Evolutionary conservation across 2,329 filamentous ascomycete species (phyloP).

Genomic region (Colletotrichum tropicicola): DNA sequence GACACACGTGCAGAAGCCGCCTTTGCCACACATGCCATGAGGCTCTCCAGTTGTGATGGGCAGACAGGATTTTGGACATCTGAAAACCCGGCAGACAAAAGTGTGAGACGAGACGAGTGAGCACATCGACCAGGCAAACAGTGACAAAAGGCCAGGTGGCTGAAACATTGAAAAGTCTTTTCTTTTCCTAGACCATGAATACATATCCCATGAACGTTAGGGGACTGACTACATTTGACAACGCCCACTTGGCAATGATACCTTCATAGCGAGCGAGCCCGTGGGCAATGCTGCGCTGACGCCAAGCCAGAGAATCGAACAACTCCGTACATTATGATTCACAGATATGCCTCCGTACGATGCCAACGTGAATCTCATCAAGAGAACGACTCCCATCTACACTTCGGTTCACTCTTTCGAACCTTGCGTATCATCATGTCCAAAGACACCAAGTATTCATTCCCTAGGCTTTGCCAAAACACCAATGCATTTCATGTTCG

Average conservation of each 20-base stretch:
- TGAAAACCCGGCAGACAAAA: too few species aligned
- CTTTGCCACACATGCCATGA: too few species aligned
- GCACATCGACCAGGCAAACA: too few species aligned
- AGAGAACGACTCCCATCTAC: conserved; percentile 1
- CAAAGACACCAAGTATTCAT: neutral
- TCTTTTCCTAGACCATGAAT: conserved; percentile 13
- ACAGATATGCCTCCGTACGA: conserved; percentile 20
- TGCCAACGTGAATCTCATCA: conserved; percentile 2
- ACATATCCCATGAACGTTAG: conserved; percentile 14
- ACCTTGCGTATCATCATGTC: neutral
- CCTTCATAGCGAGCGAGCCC: conserved; percentile 29
- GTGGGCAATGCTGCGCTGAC: conserved; percentile 26
- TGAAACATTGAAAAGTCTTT: neutral
- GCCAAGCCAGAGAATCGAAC: conserved; percentile 31
- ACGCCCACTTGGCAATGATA: too few species aligned
- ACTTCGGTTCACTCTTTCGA: neutral
- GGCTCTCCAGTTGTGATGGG: too few species aligned
- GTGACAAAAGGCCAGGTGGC: too few species aligned
- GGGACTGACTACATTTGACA: neutral
- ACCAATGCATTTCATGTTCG: neutral
- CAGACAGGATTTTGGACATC: too few species aligned
- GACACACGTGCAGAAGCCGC: too few species aligned
- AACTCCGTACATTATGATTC: conserved; percentile 31
- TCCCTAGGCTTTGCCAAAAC: neutral
- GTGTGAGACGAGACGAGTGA: too few species aligned